Percentiles rank a stretch among this genome's conserved stretches.
These are phyloP conservation scores for Cladosporium sp. DNA, from an alignment of 2,329 filamentous ascomycete genomes.

Conservation along the genomic window DNA sequence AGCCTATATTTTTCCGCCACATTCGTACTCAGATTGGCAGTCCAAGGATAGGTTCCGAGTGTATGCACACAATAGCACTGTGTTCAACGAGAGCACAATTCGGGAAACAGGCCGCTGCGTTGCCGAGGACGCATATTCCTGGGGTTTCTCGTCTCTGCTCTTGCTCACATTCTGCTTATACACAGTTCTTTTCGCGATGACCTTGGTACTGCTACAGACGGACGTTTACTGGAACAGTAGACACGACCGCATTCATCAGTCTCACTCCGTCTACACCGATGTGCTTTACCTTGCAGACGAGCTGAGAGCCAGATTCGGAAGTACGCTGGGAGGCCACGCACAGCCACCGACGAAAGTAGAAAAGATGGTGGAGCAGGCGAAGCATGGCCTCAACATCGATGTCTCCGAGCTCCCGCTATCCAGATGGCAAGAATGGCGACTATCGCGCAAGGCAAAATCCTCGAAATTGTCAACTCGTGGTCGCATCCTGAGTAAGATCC, in stretches of 20 bases:
- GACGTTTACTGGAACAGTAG: constrained; percentile 7
- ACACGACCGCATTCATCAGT: neutral
- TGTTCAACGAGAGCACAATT: neutral
- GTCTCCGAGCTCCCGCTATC: neutral
- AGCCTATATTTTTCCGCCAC: too few species aligned
- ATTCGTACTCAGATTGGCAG: too few species aligned
- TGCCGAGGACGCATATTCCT: neutral
- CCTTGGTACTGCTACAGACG: neutral
- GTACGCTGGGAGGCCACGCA: neutral
- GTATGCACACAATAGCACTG: neutral
- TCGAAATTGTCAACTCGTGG: neutral
- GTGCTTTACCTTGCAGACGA: neutral
- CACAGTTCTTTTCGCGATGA: neutral
- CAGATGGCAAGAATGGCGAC: neutral
- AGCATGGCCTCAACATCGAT: neutral
- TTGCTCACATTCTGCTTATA: neutral
- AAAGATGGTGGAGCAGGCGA: neutral
- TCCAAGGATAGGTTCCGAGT: too few species aligned
- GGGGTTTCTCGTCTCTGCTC: constrained; percentile 5
- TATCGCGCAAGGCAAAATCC: neutral
- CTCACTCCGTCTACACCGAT: neutral
- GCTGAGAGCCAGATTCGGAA: neutral
- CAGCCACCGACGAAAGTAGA: neutral
- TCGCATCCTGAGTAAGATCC: too few species aligned
- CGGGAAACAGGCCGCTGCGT: neutral